Conservation (phyloP, 371 early-diverging fungal genomes). For the Mortierella sp. region DNA sequence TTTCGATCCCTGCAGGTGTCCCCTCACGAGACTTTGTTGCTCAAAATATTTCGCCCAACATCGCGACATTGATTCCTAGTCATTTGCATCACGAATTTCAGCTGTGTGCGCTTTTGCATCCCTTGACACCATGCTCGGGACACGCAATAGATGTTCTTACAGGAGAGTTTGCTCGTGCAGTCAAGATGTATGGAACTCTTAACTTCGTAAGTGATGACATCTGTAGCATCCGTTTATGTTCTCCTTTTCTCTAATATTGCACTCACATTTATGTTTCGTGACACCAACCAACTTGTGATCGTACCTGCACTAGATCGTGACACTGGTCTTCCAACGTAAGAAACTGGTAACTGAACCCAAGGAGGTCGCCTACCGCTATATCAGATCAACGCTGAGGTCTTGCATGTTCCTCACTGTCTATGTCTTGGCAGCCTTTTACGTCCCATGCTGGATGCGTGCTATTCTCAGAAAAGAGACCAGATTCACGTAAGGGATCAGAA, state of each 20-base stretch:
- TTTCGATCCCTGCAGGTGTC: conserved; percentile 61
- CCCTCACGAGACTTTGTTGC: conserved; percentile 65
- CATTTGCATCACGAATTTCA: conserved; percentile 73
- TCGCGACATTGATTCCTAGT: conserved; percentile 62
- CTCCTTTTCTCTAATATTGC: background rate
- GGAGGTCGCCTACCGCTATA: conserved; percentile 44
- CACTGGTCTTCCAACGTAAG: conserved; percentile 52
- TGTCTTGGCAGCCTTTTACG: conserved; percentile 71
- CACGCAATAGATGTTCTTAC: conserved; percentile 59
- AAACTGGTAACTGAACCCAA: conserved; percentile 51
- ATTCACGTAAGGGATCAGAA: conserved; percentile 58
- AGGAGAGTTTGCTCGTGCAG: conserved; percentile 66
- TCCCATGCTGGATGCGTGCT: conserved; percentile 75
- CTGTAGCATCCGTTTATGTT: background rate
- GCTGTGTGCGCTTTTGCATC: conserved; percentile 83
- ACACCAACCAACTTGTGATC: too few species aligned
- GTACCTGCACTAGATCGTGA: conserved; percentile 33
- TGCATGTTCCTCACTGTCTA: conserved; percentile 80
- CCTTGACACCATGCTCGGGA: conserved; percentile 68
- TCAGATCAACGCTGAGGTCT: conserved; percentile 75
- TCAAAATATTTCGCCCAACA: conserved; percentile 67
- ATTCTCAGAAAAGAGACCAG: conserved; percentile 66
- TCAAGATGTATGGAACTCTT: conserved; percentile 78
- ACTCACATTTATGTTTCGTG: background rate
- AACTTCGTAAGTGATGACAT: conserved; percentile 63